Evolutionary conservation across 2,329 filamentous ascomycete species (phyloP).

Genomic region (Aspergillus sp.): DNA sequence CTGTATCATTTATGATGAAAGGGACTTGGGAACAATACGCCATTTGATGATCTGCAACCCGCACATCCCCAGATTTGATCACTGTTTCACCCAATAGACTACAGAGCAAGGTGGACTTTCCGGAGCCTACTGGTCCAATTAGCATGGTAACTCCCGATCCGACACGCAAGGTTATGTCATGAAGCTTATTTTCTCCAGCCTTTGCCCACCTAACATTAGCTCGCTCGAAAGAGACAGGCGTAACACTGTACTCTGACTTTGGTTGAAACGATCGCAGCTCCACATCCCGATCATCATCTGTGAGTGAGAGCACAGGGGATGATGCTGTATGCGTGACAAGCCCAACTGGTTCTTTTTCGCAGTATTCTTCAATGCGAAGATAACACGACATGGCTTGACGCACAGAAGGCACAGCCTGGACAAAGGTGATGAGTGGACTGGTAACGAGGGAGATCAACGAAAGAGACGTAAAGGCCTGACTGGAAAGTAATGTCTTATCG

Average conservation of each 20-base stretch:
- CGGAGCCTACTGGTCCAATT: constrained; percentile 48
- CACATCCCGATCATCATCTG: too few species aligned
- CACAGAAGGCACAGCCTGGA: constrained; percentile 35
- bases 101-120: constrained; percentile 48
- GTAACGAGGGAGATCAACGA: constrained; percentile 31
- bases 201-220: neutral
- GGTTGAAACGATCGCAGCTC: too few species aligned
- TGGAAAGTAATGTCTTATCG: constrained; percentile 21
- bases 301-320: too few species aligned
- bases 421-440: constrained; percentile 24
- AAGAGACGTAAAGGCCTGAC: constrained; percentile 28
- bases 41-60: neutral
- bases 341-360: too few species aligned
- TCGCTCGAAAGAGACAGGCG: neutral
- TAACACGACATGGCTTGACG: constrained; percentile 44
- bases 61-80: constrained; percentile 7
- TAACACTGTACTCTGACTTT: too few species aligned
- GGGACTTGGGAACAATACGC: constrained; percentile 27
- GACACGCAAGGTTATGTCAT: constrained; percentile 17
- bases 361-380: constrained; percentile 41
- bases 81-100: constrained; percentile 34
- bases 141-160: constrained; percentile 23
- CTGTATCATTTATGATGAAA: constrained; percentile 23
- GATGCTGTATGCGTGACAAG: too few species aligned
- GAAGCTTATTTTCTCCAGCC: constrained; percentile 1